Evolutionary conservation across 805 yeast species (phyloP).

Genomic region (Cyberlindnera nakhonratchasimensis): DNA sequence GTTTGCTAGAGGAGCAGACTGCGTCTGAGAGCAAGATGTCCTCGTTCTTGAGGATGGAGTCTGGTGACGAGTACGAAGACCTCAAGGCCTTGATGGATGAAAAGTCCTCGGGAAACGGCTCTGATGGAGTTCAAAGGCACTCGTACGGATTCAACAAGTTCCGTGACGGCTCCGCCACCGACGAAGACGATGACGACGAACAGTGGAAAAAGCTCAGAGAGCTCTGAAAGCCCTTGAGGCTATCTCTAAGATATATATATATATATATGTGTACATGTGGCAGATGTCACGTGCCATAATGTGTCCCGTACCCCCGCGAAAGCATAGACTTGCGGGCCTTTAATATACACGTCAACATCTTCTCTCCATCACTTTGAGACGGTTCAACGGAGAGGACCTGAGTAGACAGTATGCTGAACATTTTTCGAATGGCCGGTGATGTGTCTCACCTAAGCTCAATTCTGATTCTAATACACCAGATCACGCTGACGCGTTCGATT

Average conservation of each 20-base stretch:
- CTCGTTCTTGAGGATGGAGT: slow-evolving; percentile 29
- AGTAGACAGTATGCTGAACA: slow-evolving; percentile 32
- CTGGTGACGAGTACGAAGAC: slow-evolving; percentile 14
- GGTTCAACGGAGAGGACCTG: neutral
- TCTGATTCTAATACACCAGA: slow-evolving; percentile 68
- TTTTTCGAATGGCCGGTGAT: slow-evolving; percentile 60
- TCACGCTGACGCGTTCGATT: slow-evolving; percentile 59
- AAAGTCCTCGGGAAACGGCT: slow-evolving; percentile 16
- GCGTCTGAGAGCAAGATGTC: slow-evolving; percentile 28
- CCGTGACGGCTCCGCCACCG: slow-evolving; percentile 15
- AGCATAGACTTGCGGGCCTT: neutral
- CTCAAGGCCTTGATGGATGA: slow-evolving; percentile 13
- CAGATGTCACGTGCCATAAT: slow-evolving; percentile 3
- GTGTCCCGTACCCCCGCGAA: slow-evolving; percentile 2
- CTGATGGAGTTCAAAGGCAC: slow-evolving; percentile 10
- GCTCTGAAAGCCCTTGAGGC: slow-evolving; percentile 12
- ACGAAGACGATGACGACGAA: slow-evolving; percentile 21
- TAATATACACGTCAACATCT: slow-evolving; percentile 8
- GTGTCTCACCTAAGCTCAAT: slow-evolving; percentile 79
- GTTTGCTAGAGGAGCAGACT: slow-evolving; percentile 18
- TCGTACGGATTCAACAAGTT: slow-evolving; percentile 12
- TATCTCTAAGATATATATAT: neutral
- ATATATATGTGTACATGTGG: neutral
- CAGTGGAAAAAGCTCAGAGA: slow-evolving; percentile 23
- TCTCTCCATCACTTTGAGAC: neutral